phyloP scores from a whole-genome alignment of 345 rosid genomes.

The Populus deltoides region DNA sequence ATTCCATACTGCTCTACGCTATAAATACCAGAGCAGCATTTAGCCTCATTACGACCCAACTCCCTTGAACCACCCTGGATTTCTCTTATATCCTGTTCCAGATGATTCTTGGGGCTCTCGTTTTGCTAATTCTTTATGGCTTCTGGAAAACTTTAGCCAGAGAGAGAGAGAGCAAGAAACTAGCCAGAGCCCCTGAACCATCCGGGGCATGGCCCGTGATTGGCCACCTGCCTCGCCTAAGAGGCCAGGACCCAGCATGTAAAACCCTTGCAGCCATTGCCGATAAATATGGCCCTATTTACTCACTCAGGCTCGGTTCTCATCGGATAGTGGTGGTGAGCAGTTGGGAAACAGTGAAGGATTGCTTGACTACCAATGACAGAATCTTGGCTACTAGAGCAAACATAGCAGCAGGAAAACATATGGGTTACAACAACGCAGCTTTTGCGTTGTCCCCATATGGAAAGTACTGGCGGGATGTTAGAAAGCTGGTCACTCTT shows the following conservation, averaged over 20 bases:
- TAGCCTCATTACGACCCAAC: too few species aligned
- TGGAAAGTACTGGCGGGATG: slow-evolving; percentile 62
- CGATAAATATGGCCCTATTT: slow-evolving; percentile 52
- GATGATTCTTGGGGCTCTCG: background rate
- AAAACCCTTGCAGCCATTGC: slow-evolving; percentile 48
- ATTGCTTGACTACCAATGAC: slow-evolving; percentile 57
- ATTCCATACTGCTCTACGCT: too few species aligned
- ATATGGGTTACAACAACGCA: slow-evolving; percentile 62
- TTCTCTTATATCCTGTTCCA: background rate
- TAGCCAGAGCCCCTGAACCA: slow-evolving; percentile 40
- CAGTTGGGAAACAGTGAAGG: slow-evolving; percentile 38
- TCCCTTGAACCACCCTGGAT: background rate
- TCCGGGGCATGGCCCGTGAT: slow-evolving; percentile 54
- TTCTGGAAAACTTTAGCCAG: slow-evolving; percentile 1
- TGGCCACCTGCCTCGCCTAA: slow-evolving; percentile 61
- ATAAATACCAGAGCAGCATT: too few species aligned
- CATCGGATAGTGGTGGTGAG: slow-evolving; percentile 40
- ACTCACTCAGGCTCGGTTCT: slow-evolving; percentile 49
- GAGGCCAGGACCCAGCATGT: slow-evolving; percentile 30
- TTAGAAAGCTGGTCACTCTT: slow-evolving; percentile 52
- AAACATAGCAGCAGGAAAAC: slow-evolving; percentile 43
- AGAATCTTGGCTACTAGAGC: slow-evolving; percentile 49
- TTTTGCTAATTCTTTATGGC: background rate
- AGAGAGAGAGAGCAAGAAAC: background rate
- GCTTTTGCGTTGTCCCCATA: slow-evolving; percentile 47